Percentiles rank a stretch among this genome's conserved stretches.
Evolutionary conservation across 2,329 filamentous ascomycete genomes (phyloP).

Genomic region (Epicoccum sorghinum): DNA sequence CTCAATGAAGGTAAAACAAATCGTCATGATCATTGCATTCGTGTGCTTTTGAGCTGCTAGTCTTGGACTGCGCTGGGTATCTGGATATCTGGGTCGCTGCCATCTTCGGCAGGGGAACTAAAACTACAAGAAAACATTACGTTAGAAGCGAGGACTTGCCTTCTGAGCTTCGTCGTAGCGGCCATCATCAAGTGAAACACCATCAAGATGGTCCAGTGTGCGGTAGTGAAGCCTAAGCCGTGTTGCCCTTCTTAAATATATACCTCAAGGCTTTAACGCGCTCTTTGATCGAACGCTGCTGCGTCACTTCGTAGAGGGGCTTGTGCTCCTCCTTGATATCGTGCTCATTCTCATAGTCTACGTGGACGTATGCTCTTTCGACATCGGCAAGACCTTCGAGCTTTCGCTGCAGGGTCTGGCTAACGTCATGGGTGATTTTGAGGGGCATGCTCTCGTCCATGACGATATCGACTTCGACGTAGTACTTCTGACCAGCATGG

Average conservation of each 20-base stretch:
- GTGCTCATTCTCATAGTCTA: slow-evolving; percentile 54
- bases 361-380: slow-evolving; percentile 57
- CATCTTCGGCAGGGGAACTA: neutral
- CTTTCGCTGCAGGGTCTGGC: slow-evolving; percentile 65
- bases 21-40: neutral
- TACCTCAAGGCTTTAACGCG: slow-evolving; percentile 36
- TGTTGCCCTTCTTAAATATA: slow-evolving; percentile 27
- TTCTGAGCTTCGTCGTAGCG: neutral
- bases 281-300: slow-evolving; percentile 42
- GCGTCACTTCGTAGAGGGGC: slow-evolving; percentile 44
- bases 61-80: slow-evolving; percentile 9
- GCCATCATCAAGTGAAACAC: neutral
- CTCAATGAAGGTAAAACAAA: too few relatives aligned
- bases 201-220: neutral
- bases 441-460: slow-evolving; percentile 63
- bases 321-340: slow-evolving; percentile 50
- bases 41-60: slow-evolving; percentile 6
- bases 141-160: slow-evolving; percentile 1
- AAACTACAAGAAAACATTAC: slow-evolving; percentile 8
- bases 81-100: slow-evolving; percentile 3
- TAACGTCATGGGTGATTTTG: slow-evolving; percentile 65
- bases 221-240: neutral
- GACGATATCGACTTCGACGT: slow-evolving; percentile 67
- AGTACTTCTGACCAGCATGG: slow-evolving; percentile 66
- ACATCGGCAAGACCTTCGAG: slow-evolving; percentile 57